Evolutionary conservation across 768 basidiomycete species (phyloP).

Genomic region (Hypholoma fasciculare): DNA sequence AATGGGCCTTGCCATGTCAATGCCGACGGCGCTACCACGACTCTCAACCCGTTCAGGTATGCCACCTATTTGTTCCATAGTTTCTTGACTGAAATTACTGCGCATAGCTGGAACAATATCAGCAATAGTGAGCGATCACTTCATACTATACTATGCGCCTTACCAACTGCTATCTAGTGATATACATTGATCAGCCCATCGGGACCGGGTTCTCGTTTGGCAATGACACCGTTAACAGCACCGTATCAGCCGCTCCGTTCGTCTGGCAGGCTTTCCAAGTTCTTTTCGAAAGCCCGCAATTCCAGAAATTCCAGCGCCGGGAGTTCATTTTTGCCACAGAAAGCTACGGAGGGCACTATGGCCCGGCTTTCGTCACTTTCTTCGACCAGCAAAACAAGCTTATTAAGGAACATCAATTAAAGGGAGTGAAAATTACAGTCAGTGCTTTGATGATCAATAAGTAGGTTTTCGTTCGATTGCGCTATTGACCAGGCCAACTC

Average conservation of each 20-base stretch:
- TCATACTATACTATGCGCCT: background rate
- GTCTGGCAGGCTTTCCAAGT: conserved; percentile 68
- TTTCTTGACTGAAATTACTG: background rate
- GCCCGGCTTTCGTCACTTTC: conserved; percentile 61
- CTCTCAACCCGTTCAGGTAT: conserved; percentile 61
- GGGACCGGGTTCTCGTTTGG: conserved; percentile 68
- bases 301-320: conserved; percentile 50
- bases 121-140: conserved; percentile 52
- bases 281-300: conserved; percentile 55
- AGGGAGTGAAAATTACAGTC: conserved; percentile 53
- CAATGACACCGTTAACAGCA: conserved; percentile 56
- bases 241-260: conserved; percentile 51
- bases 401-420: conserved; percentile 42
- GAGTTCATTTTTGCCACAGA: conserved; percentile 68
- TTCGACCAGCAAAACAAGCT: conserved; percentile 62
- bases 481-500: background rate
- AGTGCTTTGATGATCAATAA: conserved; percentile 69
- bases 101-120: conserved; percentile 61
- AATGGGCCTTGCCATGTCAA: conserved; percentile 66
- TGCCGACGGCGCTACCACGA: conserved; percentile 49
- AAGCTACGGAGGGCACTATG: conserved; percentile 71
- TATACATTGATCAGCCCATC: conserved; percentile 72
- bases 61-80: background rate
- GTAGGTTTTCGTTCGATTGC: conserved; percentile 15
- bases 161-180: conserved; percentile 38